Percentiles rank a stretch among this genome's conserved stretches.
These are phyloP conservation scores for Fusarium chuoi DNA, from an alignment of 2,329 filamentous ascomycete genomes.

Conservation along the genomic window DNA sequence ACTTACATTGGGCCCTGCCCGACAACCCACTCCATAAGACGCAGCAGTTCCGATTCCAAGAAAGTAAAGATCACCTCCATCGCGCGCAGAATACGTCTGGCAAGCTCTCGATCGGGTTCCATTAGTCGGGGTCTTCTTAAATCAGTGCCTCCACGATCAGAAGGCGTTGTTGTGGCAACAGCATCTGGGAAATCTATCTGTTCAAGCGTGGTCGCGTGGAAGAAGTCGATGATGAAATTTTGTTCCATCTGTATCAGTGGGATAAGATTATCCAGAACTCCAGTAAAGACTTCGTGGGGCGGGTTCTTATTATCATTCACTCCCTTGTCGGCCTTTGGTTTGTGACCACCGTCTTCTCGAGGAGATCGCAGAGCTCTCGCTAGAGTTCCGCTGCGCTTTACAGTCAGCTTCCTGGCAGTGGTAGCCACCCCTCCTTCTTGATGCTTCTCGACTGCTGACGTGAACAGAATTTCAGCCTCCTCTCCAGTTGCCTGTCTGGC, in stretches of 20 bases:
- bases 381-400: slow-evolving; percentile 91
- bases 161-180: slow-evolving; percentile 72
- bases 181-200: slow-evolving; percentile 85
- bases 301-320: slow-evolving; percentile 72
- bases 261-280: slow-evolving; percentile 82
- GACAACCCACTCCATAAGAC: slow-evolving; percentile 85
- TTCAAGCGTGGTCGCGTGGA: slow-evolving; percentile 89
- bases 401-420: slow-evolving; percentile 88
- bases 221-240: slow-evolving; percentile 97
- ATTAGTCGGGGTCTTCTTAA: slow-evolving; percentile 79
- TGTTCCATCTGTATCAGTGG: slow-evolving; percentile 92
- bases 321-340: slow-evolving; percentile 65
- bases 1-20: slow-evolving; percentile 83
- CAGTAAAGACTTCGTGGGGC: slow-evolving; percentile 83
- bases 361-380: slow-evolving; percentile 78
- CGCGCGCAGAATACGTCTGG: slow-evolving; percentile 82
- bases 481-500: slow-evolving; percentile 80
- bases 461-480: slow-evolving; percentile 88
- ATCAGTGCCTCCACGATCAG: slow-evolving; percentile 76
- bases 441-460: slow-evolving; percentile 84
- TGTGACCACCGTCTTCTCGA: slow-evolving; percentile 67
- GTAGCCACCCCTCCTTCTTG: slow-evolving; percentile 76
- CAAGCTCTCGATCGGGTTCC: slow-evolving; percentile 88
- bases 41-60: slow-evolving; percentile 80
- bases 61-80: slow-evolving; percentile 92